Evolutionary conservation across 2,329 filamentous ascomycete genomes (phyloP), one percentile per base, ranked within the genome.

Genomic region (Neoarthrinium moseri): DNA sequence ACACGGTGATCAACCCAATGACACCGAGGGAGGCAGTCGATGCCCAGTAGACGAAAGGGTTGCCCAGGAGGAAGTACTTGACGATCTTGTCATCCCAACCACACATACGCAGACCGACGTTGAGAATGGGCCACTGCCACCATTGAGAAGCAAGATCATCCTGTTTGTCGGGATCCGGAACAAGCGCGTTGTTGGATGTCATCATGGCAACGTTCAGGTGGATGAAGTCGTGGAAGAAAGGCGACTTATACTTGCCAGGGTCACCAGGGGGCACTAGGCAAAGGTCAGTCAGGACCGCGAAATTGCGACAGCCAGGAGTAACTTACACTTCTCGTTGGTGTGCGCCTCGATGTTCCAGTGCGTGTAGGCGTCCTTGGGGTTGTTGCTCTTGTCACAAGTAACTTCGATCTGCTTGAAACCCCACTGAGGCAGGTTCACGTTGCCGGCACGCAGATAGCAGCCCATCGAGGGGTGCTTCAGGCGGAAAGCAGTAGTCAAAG

Each of bases 341-440:
- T 99, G 94, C 46, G 89, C 86, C 74, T 99, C 94, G 26, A 99
- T 86, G 70, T 99, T 99, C 94, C 94, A 99, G 74, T 97, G 94
- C 7, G 94, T 99, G 69, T 95, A 97, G 32, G 91, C 82, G 66
- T 99, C 94, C 44, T 85, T 82, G 6, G 91, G 90, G 60, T 92
- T 94, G 74, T 96, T 96, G 57, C 87, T 82, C 75, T 95, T 96
- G 56, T 86, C 84, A 70, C 94, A 99, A 21, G 91, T 95, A 27
- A 94, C 91, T 72, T 99, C 94, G 55, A 99, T 97, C 72, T 99
- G 94, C 75, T 97, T 96, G 79, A 99, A 99, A 65, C 94, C 94
- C 94, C 94, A 99, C 66, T 97, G 94, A 42, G 94, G 94, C 53
- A 99, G 78, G 70, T 97, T 99, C 59, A 91, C 87, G 60, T 95